Evolutionary conservation across 805 yeast species (phyloP).

Genomic region (Nakazawaea wyomingensis): DNA sequence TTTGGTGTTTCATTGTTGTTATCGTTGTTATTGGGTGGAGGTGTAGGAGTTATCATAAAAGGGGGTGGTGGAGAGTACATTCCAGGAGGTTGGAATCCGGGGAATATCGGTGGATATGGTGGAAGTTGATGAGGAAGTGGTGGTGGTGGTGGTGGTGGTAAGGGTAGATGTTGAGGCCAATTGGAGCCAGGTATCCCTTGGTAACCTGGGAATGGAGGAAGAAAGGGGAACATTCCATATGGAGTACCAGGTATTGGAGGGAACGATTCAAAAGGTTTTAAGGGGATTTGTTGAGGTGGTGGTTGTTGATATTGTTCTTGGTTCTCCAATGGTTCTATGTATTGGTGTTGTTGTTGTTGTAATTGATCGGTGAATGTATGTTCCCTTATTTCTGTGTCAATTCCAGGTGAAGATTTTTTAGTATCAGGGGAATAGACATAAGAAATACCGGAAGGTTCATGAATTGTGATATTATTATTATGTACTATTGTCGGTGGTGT

Average conservation of each 20-base stretch:
- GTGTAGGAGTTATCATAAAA: neutral
- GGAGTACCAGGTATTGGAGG: conserved; percentile 1
- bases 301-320: neutral
- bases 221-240: conserved; percentile 3
- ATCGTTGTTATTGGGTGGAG: too few relatives aligned
- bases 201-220: neutral
- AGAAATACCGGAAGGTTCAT: too few relatives aligned
- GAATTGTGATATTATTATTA: too few relatives aligned
- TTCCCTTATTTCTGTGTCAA: too few relatives aligned
- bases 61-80: conserved; percentile 1
- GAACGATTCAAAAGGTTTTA: neutral
- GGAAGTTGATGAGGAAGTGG: neutral
- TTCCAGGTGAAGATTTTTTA: too few relatives aligned
- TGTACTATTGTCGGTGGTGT: neutral
- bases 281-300: neutral
- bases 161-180: too few relatives aligned
- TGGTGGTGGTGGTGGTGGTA: neutral
- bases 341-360: neutral
- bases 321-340: too few relatives aligned
- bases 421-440: too few relatives aligned
- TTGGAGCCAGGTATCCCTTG: too few relatives aligned
- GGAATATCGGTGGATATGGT: too few relatives aligned
- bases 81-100: neutral
- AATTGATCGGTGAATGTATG: too few relatives aligned
- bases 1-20: too few relatives aligned